phyloP scores from a whole-genome alignment of 2,329 filamentous ascomycete genomes.

The Intubia oerlemansii region DNA sequence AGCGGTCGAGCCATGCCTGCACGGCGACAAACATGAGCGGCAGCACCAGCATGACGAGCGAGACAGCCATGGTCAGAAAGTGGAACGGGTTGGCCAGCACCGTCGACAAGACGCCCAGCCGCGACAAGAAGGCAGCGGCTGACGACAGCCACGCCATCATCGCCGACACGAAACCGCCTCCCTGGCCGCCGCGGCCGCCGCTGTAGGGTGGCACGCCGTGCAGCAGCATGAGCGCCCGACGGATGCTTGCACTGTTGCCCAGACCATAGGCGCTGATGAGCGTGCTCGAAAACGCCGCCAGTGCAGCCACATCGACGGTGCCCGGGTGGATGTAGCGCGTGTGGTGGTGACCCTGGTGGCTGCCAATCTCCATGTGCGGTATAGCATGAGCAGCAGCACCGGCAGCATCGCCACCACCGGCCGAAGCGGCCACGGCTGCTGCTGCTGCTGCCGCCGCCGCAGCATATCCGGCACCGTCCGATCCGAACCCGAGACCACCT shows the following conservation, averaged over 20 bases:
- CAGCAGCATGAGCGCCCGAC: conserved; percentile 47
- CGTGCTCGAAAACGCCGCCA: conserved; percentile 65
- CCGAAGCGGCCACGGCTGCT: too few species aligned
- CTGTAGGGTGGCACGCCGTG: conserved; percentile 2
- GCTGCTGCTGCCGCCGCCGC: too few species aligned
- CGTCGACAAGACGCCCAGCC: conserved; percentile 34
- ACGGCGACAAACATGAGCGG: conserved; percentile 64
- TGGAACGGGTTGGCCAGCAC: conserved; percentile 91
- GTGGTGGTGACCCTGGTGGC: conserved; percentile 19
- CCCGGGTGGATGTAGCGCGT: conserved; percentile 38
- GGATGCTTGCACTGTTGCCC: conserved; percentile 80
- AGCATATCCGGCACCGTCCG: conserved; percentile 13
- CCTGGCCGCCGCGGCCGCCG: background rate
- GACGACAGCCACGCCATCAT: conserved; percentile 52
- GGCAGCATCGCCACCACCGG: conserved; percentile 34
- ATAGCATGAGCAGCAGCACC: too few species aligned
- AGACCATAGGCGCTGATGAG: conserved; percentile 71
- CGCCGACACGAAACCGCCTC: conserved; percentile 11
- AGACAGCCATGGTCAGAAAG: conserved; percentile 80
- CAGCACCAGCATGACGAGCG: conserved; percentile 48
- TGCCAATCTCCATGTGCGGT: conserved; percentile 36
- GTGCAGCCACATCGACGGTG: conserved; percentile 60
- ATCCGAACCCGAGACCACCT: background rate
- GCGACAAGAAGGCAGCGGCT: background rate
- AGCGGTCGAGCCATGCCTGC: conserved; percentile 64